Base-by-base conservation (phyloP, 768 basidiomycete genomes). In the Botryobasidium botryosum region DNA sequence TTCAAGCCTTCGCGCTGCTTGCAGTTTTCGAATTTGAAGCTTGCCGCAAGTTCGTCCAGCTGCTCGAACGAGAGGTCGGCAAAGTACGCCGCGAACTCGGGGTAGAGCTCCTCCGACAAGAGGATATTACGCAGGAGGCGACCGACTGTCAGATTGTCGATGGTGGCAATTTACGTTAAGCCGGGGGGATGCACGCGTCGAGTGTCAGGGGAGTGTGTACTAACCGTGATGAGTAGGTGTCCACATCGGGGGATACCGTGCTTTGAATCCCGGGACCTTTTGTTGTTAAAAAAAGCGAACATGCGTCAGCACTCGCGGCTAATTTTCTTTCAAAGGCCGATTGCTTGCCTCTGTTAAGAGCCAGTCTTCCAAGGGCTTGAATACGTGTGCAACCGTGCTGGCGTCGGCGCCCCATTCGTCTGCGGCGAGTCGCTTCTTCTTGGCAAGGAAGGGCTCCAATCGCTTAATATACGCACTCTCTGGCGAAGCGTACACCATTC, bases 391-490 rank as follows among this genome's bases (percentile, higher is more conserved):
- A 37, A 86, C 72, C 28, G 61, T 57, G 8, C 61, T 57, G 50
- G 72, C 71, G 56, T 83, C 78, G 2, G 78, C 69, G 13, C 82
- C 82, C 83, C 82, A 84, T 2, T 76, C 71, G 56, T 86, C 84
- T 35, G 75, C 64, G 2, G 81, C 79, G 21, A 85, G 70, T 6
- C 72, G 70, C 59, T 83, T 75, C 60, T 87, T 86, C 64, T 78
- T 83, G 43, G 68, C 70, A 42, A 84, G 68, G 64, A 83, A 83
- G 26, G 70, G 64, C 38, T 64, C 61, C 62, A 87, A 69, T 40
- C 78, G 71, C 40, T 63, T 70, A 67, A 77, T 76, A 63, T 83
- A 87, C 3, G 78, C 68, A 3, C 81, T 75, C 12, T 75, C 70
- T 10, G 64, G 67, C n/a, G 70, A 69, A 53, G 77, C 66, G 59